Conservation (phyloP, 768 basidiomycete species). For the Pleurotus giganteus region DNA sequence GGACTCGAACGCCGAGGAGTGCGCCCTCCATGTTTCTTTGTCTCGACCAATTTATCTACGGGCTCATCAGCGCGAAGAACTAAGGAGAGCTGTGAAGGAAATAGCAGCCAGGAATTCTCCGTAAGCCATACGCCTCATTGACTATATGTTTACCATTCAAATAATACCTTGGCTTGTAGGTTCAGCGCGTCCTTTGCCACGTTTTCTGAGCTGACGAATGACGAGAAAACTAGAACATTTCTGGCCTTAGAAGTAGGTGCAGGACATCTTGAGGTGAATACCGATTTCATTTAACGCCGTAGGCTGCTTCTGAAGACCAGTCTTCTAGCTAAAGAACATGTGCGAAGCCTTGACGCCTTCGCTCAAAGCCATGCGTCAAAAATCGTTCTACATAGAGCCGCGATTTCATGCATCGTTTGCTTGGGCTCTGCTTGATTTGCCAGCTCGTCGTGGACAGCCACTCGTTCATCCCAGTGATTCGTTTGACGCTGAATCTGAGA, state of each 20-base stretch:
- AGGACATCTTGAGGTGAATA: conserved; percentile 69
- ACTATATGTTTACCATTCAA: background rate
- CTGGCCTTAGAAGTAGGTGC: conserved; percentile 81
- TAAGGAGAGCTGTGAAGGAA: conserved; percentile 59
- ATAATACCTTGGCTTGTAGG: conserved; percentile 33
- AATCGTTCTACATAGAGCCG: conserved; percentile 76
- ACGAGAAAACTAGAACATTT: conserved; percentile 80
- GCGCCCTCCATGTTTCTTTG: conserved; percentile 80
- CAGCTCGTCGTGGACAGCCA: conserved; percentile 8
- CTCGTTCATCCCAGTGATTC: conserved; percentile 16
- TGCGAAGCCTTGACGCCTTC: conserved; percentile 55
- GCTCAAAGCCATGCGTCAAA: conserved; percentile 63
- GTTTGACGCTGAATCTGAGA: conserved; percentile 12
- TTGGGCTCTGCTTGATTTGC: conserved; percentile 69
- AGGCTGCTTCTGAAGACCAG: too few species aligned
- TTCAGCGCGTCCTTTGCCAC: conserved; percentile 72
- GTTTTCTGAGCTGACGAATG: conserved; percentile 72
- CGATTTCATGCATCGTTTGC: conserved; percentile 89
- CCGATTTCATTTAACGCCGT: background rate
- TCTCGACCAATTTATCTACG: conserved; percentile 80
- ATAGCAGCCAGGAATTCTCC: conserved; percentile 43
- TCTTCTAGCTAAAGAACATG: conserved; percentile 55
- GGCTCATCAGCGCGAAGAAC: conserved; percentile 73
- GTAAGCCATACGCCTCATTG: conserved; percentile 34
- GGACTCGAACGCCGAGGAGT: conserved; percentile 16